Evolutionary conservation across 345 rosid species (phyloP).

Genomic region (Stellera chamaejasme): DNA sequence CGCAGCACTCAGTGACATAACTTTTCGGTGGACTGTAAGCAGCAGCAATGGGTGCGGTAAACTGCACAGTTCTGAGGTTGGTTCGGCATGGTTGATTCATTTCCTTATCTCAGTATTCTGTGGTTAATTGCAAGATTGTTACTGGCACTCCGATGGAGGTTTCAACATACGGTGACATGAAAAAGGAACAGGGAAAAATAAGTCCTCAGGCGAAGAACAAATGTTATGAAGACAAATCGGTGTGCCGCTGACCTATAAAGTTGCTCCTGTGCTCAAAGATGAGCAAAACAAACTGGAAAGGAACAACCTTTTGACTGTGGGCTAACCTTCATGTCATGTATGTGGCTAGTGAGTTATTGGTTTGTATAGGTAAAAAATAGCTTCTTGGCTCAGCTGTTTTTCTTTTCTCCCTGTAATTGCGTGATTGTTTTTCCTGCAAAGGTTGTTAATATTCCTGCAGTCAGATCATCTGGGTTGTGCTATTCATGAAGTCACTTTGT

Average conservation of each 20-base stretch:
- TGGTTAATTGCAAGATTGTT: conserved; percentile 34
- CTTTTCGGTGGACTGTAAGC: conserved; percentile 2
- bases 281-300: conserved; percentile 11
- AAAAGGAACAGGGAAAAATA: background rate
- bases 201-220: conserved; percentile 2
- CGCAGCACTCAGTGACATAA: conserved; percentile 55
- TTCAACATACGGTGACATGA: conserved; percentile 14
- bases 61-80: conserved; percentile 16
- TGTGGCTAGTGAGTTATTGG: conserved; percentile 37
- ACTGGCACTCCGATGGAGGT: conserved; percentile 29
- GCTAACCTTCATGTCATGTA: conserved; percentile 45
- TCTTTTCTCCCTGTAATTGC: conserved; percentile 26
- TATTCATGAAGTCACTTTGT: conserved; percentile 18
- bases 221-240: conserved; percentile 25
- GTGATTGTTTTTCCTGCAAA: conserved; percentile 29
- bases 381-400: conserved; percentile 17
- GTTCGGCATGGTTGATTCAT: conserved; percentile 12
- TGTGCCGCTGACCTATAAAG: conserved; percentile 46
- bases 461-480: conserved; percentile 32
- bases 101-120: conserved; percentile 5
- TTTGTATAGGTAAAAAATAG: conserved; percentile 32
- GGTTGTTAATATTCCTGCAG: conserved; percentile 56
- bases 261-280: conserved; percentile 31
- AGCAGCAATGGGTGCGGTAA: conserved; percentile 21
- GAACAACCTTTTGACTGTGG: conserved; percentile 27